Conservation (phyloP, 306 rosid species). For the Erythrophleum fordii region DNA sequence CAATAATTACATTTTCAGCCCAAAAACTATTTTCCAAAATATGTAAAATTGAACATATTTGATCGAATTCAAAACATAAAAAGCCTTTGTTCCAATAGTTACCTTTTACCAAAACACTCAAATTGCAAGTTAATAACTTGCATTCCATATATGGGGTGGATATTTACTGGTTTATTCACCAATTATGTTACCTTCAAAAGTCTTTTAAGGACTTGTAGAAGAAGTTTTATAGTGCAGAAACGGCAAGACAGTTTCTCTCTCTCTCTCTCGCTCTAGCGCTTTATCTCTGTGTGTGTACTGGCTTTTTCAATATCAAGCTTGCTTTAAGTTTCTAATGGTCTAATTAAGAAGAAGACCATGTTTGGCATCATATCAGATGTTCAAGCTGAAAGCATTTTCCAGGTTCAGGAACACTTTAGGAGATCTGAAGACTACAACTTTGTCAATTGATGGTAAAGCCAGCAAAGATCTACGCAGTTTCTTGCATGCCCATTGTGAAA, state of each 20-base stretch:
- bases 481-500: slow-evolving; percentile 70
- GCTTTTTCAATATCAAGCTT: no score
- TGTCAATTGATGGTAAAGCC: slow-evolving; percentile 76
- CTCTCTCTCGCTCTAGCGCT: no score
- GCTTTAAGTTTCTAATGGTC: not conserved
- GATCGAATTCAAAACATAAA: no score
- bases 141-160: no score
- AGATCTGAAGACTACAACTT: slow-evolving; percentile 75
- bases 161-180: no score
- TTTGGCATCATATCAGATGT: slow-evolving; percentile 48
- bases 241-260: slow-evolving; percentile 70
- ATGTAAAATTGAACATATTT: no score
- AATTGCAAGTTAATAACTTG: no score
- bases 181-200: no score
- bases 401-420: slow-evolving; percentile 81
- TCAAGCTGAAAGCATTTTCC: slow-evolving; percentile 82
- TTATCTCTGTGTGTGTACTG: not conserved
- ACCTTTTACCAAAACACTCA: no score
- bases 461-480: slow-evolving; percentile 89
- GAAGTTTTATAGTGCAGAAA: slow-evolving; percentile 60
- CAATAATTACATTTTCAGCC: no score
- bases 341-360: not conserved
- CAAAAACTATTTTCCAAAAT: no score
- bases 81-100: no score
- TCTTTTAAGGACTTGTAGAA: slow-evolving; percentile 57